Evolutionary conservation across 768 basidiomycete species (phyloP).

Genomic region (Phylloporus sp.): DNA sequence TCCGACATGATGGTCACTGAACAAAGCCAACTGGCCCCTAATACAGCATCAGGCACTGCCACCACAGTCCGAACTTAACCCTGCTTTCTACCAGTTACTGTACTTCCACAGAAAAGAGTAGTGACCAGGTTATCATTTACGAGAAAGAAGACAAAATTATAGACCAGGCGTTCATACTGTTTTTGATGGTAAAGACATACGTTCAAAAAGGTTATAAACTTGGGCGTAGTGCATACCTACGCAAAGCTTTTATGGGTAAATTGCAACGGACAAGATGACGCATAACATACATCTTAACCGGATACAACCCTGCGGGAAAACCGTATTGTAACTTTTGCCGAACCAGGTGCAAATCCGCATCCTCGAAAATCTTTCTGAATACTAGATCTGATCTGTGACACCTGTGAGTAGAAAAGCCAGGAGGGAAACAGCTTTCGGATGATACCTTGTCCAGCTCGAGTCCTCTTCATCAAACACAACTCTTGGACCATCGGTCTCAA

Average conservation of each 20-base stretch:
- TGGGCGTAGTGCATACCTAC: constrained; percentile 26
- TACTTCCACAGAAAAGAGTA: too few species aligned
- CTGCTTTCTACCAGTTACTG: too few species aligned
- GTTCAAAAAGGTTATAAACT: not conserved
- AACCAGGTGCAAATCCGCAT: constrained; percentile 70
- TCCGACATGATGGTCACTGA: not conserved
- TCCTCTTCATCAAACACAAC: constrained; percentile 79
- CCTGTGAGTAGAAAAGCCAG: constrained; percentile 1
- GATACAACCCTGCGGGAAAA: constrained; percentile 75
- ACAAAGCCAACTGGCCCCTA: too few species aligned
- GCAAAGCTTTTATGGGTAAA: constrained; percentile 7
- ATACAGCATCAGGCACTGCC: too few species aligned
- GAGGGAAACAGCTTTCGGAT: not conserved
- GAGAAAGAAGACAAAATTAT: too few species aligned
- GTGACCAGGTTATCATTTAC: too few species aligned
- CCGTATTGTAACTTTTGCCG: constrained; percentile 79
- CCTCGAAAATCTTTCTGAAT: constrained; percentile 73
- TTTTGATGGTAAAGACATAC: too few species aligned
- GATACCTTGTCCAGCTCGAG: constrained; percentile 83
- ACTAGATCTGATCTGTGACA: constrained; percentile 69
- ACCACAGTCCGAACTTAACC: too few species aligned
- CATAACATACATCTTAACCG: constrained; percentile 74
- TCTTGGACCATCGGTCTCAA: constrained; percentile 52
- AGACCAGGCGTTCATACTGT: too few species aligned
- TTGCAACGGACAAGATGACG: not conserved